A percentile compares a stretch with the other conserved stretches of the same genome.
Conservation (phyloP, 345 rosid genomes). For the Eucalyptus tenuipes region DNA sequence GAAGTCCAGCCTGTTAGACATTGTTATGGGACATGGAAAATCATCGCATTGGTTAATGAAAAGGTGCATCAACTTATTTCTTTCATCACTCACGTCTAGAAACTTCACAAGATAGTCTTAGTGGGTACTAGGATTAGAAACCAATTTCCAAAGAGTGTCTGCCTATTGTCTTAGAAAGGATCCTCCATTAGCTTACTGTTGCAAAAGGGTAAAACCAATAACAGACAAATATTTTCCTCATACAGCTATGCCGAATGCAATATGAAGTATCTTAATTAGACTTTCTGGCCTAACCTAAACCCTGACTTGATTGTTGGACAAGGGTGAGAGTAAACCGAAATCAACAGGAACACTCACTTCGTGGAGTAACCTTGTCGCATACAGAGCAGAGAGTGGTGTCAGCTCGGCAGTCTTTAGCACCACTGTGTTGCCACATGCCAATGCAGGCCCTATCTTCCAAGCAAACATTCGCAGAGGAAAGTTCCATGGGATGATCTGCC, state of each 20-base stretch:
- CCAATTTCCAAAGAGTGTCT: not conserved
- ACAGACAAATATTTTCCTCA: not conserved
- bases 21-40: not conserved
- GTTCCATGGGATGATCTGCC: constrained; percentile 23
- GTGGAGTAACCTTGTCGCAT: constrained; percentile 42
- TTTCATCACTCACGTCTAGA: not conserved
- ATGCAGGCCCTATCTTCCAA: constrained; percentile 18
- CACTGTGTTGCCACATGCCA: constrained; percentile 15
- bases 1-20: constrained; percentile 78
- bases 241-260: not conserved
- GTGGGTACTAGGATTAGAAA: not conserved
- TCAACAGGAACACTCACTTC: constrained; percentile 31
- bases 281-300: not conserved
- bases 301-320: not conserved
- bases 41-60: not conserved
- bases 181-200: not conserved
- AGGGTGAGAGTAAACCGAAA: not conserved
- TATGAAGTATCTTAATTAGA: not conserved
- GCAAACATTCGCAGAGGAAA: constrained; percentile 13
- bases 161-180: not conserved
- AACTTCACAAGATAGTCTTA: not conserved
- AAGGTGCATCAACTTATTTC: not conserved
- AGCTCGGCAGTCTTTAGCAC: constrained; percentile 22
- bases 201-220: not conserved
- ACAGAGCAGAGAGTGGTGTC: constrained; percentile 16